These are phyloP conservation scores for Cryptococcus floricola DNA, from an alignment of 1,284 basidiomycete species.

Conservation along the genomic window DNA sequence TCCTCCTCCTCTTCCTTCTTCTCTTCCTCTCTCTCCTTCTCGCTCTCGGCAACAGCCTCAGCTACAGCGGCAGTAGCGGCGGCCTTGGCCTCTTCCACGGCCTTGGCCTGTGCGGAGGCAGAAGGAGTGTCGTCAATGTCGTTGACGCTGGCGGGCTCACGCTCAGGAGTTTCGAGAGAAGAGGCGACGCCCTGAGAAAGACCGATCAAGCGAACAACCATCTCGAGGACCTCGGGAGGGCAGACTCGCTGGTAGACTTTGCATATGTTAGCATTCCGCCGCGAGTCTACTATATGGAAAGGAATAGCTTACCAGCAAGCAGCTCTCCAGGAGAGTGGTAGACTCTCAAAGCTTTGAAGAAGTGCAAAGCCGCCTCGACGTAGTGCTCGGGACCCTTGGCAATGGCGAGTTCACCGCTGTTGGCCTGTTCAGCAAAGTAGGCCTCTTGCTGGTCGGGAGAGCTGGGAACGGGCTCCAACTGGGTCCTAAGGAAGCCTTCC, in stretches of 20 bases:
- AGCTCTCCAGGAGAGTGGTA: slow-evolving; percentile 92
- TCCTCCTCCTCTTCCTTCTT: neutral
- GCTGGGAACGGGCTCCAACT: slow-evolving; percentile 55
- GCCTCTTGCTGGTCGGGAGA: slow-evolving; percentile 71
- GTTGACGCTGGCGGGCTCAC: slow-evolving; percentile 19
- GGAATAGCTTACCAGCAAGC: slow-evolving; percentile 57
- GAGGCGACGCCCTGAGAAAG: slow-evolving; percentile 11
- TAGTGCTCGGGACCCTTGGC: slow-evolving; percentile 70
- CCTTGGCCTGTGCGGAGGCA: neutral
- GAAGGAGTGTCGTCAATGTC: slow-evolving; percentile 29
- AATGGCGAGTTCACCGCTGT: slow-evolving; percentile 79
- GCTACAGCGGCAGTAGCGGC: too few species aligned
- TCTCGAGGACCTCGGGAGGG: slow-evolving; percentile 78
- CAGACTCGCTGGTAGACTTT: slow-evolving; percentile 84
- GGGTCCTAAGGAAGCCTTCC: slow-evolving; percentile 28
- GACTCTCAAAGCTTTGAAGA: slow-evolving; percentile 89
- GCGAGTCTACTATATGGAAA: neutral
- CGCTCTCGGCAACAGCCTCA: too few species aligned
- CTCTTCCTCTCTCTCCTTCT: neutral
- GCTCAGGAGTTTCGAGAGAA: slow-evolving; percentile 6
- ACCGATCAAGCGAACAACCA: slow-evolving; percentile 72
- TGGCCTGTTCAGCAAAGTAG: slow-evolving; percentile 88
- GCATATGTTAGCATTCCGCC: slow-evolving; percentile 17
- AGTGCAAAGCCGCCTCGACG: slow-evolving; percentile 77
- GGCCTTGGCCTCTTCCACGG: neutral